A percentile compares a stretch with the other conserved stretches of the same genome.
phyloP scores from a whole-genome alignment of 2,329 filamentous ascomycete genomes.

The Metarhizium humberi region DNA sequence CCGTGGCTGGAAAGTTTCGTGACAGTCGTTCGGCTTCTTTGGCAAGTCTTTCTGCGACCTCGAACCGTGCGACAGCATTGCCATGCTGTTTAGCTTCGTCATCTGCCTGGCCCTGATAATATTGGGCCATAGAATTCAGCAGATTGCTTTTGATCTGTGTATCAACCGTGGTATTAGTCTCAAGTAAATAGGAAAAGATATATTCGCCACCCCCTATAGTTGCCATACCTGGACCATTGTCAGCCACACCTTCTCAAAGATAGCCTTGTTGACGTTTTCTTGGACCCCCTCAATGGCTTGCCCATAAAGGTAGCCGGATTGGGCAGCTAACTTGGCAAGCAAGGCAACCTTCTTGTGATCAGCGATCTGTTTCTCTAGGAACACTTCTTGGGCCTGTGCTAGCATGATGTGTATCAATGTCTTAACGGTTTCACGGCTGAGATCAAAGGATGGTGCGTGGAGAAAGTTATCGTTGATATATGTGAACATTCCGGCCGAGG shows the following conservation, averaged over 20 bases:
- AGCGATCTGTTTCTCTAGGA: conserved; percentile 88
- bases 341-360: conserved; percentile 90
- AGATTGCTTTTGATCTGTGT: conserved; percentile 66
- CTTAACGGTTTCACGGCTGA: conserved; percentile 93
- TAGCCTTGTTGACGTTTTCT: conserved; percentile 80
- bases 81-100: conserved; percentile 84
- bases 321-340: conserved; percentile 85
- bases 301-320: conserved; percentile 78
- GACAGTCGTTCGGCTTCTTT: conserved; percentile 71
- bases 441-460: conserved; percentile 90
- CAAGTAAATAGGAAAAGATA: neutral
- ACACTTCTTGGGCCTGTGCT: conserved; percentile 94
- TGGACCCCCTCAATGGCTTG: conserved; percentile 86
- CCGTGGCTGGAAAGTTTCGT: conserved; percentile 68
- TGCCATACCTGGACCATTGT: conserved; percentile 61
- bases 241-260: conserved; percentile 94
- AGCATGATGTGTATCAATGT: conserved; percentile 87
- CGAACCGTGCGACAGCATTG: conserved; percentile 71
- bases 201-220: neutral
- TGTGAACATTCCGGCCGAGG: conserved; percentile 97
- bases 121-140: conserved; percentile 79
- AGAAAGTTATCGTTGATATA: conserved; percentile 99
- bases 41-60: conserved; percentile 68
- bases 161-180: neutral
- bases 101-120: conserved; percentile 86